Base-by-base conservation (phyloP, 2,329 filamentous ascomycete genomes). In the Diaporthe eres region DNA sequence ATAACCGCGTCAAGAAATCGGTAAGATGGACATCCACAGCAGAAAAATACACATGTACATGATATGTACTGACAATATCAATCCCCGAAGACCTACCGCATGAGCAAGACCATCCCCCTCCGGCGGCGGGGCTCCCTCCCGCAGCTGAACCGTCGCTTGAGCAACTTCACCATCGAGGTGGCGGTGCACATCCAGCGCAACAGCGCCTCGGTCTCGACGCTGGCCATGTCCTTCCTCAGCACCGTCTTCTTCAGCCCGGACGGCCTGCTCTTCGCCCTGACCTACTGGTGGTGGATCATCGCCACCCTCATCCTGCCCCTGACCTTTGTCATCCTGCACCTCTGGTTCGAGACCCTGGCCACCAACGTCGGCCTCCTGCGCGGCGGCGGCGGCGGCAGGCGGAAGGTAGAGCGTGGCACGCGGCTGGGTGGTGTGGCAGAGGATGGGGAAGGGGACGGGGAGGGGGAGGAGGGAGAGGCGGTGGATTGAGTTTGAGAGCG, bases 181-280 rank as follows among this genome's bases (percentile, higher is more conserved):
- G 75, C 75, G 4, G 75, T 77, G 15, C 70, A 75, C 47, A 72
- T 77, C 22, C 75, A 77, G 51, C 68, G 75, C 34, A 77, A 75
- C 70, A 71, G 73, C 53, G 44, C 73, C 15, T 77, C 75, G 37
- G 70, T 77, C 10, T 75, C 75, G 8, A 77, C 75, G 15, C 70
- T 77, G 13, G 75, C 74, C 42, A 39, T 77, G 31, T 77, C 75
- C 39, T 73, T 77, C 47, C 55, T 77, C 44, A 77, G 75, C 74
- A 77, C 75, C 37, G 72, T 77, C 70, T 77, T 77, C 75, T 75
- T 77, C 74, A 77, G 70, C 55, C 75, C 75, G 28, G 75, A 77
- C 55, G 75, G 75, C 34, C 73, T 77, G 22, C 28, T 77, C 61
- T 67, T 77, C 70, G 73, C 75, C 39, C 71, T 77, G 49, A 74